Conservation (phyloP, 2,329 filamentous ascomycete genomes). For the Sporothrix mexicana region DNA sequence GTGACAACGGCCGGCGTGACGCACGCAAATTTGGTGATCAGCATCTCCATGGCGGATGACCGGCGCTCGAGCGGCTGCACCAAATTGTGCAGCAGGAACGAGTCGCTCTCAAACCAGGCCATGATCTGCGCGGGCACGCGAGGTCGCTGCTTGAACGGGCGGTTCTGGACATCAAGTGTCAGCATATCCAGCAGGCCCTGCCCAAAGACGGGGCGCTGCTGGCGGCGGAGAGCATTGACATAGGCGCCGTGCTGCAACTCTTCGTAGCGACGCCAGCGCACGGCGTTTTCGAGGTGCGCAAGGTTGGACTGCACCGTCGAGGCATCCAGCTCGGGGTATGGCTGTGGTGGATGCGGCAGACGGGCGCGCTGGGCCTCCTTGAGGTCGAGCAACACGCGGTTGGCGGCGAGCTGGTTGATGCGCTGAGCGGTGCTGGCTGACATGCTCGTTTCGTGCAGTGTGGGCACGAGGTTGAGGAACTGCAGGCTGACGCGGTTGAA, state of each 20-base stretch:
- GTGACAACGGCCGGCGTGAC: conserved; percentile 89
- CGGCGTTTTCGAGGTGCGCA: conserved; percentile 72
- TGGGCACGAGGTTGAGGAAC: conserved; percentile 80
- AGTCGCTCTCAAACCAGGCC: conserved; percentile 77
- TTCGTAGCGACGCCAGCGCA: conserved; percentile 72
- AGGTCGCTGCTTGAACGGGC: conserved; percentile 65
- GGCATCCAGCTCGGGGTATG: conserved; percentile 63
- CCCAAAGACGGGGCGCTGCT: conserved; percentile 82
- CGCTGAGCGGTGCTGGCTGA: conserved; percentile 61
- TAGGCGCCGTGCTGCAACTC: conserved; percentile 82
- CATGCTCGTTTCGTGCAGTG: conserved; percentile 70
- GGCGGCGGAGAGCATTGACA: conserved; percentile 78
- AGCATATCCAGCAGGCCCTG: conserved; percentile 77
- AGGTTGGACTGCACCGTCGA: conserved; percentile 73
- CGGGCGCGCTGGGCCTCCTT: conserved; percentile 71
- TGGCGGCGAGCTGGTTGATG: conserved; percentile 71
- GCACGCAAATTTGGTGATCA: conserved; percentile 87
- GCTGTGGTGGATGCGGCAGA: conserved; percentile 64
- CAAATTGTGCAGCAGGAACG: conserved; percentile 66
- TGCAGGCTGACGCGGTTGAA: conserved; percentile 65
- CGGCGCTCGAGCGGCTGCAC: conserved; percentile 77
- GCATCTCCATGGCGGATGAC: conserved; percentile 72
- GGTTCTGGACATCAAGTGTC: conserved; percentile 65
- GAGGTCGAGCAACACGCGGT: conserved; percentile 71
- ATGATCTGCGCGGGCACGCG: conserved; percentile 66